Percentiles rank a stretch among this genome's conserved stretches.
Conservation (phyloP, 2,329 filamentous ascomycete genomes). For the Colletotrichum camelliae region DNA sequence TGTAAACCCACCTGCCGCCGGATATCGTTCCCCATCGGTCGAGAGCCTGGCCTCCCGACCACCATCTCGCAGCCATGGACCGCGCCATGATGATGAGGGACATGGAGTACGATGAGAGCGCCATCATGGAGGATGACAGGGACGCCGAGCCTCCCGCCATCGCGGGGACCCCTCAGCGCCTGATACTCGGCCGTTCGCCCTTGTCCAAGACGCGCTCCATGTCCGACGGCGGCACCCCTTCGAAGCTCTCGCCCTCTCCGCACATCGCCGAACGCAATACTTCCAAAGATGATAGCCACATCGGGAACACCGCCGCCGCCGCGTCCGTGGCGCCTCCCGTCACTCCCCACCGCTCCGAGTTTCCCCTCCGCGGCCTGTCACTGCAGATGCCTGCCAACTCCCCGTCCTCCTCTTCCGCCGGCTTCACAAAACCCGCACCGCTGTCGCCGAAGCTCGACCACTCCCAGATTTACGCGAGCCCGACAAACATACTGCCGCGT, state of each 20-base stretch:
- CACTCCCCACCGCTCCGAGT: conserved; percentile 74
- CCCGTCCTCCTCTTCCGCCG: conserved; percentile 31
- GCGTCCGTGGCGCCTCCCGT: conserved; percentile 49
- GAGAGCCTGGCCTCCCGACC: background rate
- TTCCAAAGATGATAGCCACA: conserved; percentile 71
- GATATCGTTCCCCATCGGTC: background rate
- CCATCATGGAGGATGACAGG: conserved; percentile 35
- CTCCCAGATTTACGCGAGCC: conserved; percentile 84
- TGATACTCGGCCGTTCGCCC: conserved; percentile 38
- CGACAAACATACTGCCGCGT: conserved; percentile 85
- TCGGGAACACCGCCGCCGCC: conserved; percentile 40
- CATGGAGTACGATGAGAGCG: conserved; percentile 35
- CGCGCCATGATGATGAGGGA: conserved; percentile 21
- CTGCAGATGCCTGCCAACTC: conserved; percentile 69
- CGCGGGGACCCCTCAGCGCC: conserved; percentile 6
- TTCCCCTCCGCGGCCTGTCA: conserved; percentile 68
- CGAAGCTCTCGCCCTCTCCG: conserved; percentile 63
- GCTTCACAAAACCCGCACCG: conserved; percentile 64
- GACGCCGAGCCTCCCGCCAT: background rate
- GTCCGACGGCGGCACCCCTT: conserved; percentile 67
- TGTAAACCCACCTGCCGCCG: background rate
- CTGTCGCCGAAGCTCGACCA: conserved; percentile 87
- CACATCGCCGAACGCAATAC: conserved; percentile 59
- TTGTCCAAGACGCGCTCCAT: conserved; percentile 65
- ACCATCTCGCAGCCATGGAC: background rate